Evolutionary conservation across 2,329 filamentous ascomycete genomes (phyloP).

Genomic region (Calonectria pseudoreteaudii): DNA sequence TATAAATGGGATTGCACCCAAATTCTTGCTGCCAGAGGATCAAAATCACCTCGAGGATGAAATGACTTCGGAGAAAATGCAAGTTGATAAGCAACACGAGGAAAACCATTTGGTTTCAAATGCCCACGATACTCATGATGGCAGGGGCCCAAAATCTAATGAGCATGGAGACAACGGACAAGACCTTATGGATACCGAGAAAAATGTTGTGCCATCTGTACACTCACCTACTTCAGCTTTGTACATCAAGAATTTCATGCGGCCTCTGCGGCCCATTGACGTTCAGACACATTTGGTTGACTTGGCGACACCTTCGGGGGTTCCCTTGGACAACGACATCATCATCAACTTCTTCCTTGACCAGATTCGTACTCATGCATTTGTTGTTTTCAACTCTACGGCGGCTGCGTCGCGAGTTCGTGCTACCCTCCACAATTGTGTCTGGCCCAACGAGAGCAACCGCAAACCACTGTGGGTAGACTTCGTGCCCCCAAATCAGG

Average conservation of each 20-base stretch:
- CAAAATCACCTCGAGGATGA: neutral
- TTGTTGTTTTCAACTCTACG: slow-evolving; percentile 77
- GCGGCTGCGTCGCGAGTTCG: slow-evolving; percentile 83
- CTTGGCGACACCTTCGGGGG: slow-evolving; percentile 72
- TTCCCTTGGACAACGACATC: slow-evolving; percentile 61
- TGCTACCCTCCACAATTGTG: slow-evolving; percentile 77
- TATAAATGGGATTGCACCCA: slow-evolving; percentile 26
- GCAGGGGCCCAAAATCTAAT: neutral
- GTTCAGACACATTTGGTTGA: slow-evolving; percentile 77
- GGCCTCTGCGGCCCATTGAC: slow-evolving; percentile 77
- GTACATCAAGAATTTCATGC: slow-evolving; percentile 92
- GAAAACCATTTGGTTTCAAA: slow-evolving; percentile 14
- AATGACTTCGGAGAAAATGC: neutral
- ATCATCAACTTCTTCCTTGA: slow-evolving; percentile 84
- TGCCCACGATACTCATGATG: slow-evolving; percentile 1
- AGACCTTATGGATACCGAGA: slow-evolving; percentile 47
- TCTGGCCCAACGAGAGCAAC: slow-evolving; percentile 90
- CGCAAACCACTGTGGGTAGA: slow-evolving; percentile 90
- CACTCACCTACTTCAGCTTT: slow-evolving; percentile 81
- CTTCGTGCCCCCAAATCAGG: slow-evolving; percentile 82
- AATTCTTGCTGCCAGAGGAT: slow-evolving; percentile 5
- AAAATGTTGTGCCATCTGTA: slow-evolving; percentile 65
- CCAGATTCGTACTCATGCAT: slow-evolving; percentile 87
- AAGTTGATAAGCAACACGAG: slow-evolving; percentile 14
- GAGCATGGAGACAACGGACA: slow-evolving; percentile 29